These are phyloP conservation scores for Colletotrichum sp. DNA, from an alignment of 2,329 filamentous ascomycete genomes.

Conservation along the genomic window DNA sequence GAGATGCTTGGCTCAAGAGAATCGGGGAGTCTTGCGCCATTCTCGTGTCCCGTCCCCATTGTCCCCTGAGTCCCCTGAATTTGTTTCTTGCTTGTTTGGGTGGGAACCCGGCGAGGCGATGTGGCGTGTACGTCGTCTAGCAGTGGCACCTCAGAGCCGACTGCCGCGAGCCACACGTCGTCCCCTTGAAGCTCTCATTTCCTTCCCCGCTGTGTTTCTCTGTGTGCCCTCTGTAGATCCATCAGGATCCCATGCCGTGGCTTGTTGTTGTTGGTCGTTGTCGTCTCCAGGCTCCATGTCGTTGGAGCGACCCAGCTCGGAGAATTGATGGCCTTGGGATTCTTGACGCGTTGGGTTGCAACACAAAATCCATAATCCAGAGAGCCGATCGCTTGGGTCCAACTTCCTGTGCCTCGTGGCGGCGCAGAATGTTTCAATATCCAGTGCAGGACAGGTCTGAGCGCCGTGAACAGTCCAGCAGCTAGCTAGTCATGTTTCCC, in stretches of 20 bases:
- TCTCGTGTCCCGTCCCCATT: conserved; percentile 1
- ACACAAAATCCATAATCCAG: background rate
- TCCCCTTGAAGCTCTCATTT: conserved; percentile 10
- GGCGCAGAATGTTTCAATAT: conserved; percentile 2
- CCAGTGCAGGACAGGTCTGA: background rate
- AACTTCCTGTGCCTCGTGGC: background rate
- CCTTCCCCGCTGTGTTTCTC: background rate
- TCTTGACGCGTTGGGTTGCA: conserved; percentile 8
- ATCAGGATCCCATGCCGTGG: conserved; percentile 7
- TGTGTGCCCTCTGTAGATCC: conserved; percentile 11
- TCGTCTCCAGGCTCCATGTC: conserved; percentile 15
- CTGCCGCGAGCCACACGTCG: conserved; percentile 12
- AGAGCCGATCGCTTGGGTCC: conserved; percentile 3
- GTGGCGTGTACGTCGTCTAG: conserved; percentile 21
- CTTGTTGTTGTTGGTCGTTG: background rate
- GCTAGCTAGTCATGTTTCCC: background rate
- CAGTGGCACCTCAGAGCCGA: conserved; percentile 11
- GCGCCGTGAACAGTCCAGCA: background rate
- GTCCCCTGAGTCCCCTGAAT: conserved; percentile 4
- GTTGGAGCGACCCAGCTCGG: conserved; percentile 14
- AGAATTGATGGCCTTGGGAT: conserved; percentile 13
- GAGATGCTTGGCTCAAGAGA: conserved; percentile 14
- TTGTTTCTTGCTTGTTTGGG: conserved; percentile 17
- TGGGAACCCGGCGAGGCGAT: conserved; percentile 4
- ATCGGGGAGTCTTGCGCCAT: conserved; percentile 20